These are phyloP conservation scores for Gracilariopsis chorda DNA, from an alignment of 23 red algal species.

Conservation along the genomic window DNA sequence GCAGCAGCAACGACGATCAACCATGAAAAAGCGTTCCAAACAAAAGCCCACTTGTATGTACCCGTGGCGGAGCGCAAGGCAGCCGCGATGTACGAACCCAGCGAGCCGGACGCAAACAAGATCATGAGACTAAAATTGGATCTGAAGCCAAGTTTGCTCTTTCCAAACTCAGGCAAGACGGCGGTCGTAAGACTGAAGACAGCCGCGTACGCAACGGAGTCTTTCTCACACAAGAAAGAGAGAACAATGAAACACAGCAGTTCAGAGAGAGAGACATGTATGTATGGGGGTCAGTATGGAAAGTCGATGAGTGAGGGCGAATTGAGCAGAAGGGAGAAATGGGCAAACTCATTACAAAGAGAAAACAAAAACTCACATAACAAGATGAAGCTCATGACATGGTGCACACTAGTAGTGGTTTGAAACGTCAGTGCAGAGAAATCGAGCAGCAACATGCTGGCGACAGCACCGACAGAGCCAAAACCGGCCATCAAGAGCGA, in stretches of 20 bases:
- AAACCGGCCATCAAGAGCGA: constrained; percentile 27
- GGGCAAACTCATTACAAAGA: background rate
- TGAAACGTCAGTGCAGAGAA: background rate
- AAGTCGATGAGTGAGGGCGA: background rate
- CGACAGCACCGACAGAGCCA: constrained; percentile 4
- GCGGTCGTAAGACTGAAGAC: constrained; percentile 64
- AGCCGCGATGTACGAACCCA: constrained; percentile 45
- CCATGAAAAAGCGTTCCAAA: constrained; percentile 38
- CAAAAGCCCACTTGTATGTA: constrained; percentile 64
- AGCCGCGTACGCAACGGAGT: constrained; percentile 33
- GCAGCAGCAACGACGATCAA: background rate
- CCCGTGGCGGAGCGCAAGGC: constrained; percentile 28
- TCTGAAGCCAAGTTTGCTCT: constrained; percentile 36
- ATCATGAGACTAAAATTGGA: constrained; percentile 73
- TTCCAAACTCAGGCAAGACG: constrained; percentile 66
- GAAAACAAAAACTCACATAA: constrained; percentile 51
- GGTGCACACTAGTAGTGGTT: constrained; percentile 6
- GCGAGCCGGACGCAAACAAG: constrained; percentile 45
- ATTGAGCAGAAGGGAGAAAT: background rate
- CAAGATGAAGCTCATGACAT: constrained; percentile 41
- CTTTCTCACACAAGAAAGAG: background rate
- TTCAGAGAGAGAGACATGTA: background rate
- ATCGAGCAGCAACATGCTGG: constrained; percentile 43
- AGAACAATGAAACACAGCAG: background rate
- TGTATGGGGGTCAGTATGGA: too few relatives aligned